These are phyloP conservation scores for Sedum album DNA, from an alignment of 164 flowering plant species.

Conservation along the genomic window DNA sequence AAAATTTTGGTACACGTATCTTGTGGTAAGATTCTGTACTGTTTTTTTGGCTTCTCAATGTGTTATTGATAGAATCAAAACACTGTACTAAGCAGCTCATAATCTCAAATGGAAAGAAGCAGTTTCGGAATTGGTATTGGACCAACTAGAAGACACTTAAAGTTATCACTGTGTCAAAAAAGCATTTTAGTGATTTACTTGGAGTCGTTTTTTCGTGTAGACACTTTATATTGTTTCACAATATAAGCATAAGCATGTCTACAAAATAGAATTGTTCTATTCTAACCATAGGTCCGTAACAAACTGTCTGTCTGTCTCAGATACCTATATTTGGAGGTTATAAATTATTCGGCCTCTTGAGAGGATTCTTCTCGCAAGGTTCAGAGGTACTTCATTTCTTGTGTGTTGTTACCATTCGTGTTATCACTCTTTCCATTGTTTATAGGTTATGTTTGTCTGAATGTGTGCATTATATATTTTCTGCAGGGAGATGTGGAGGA, in stretches of 20 bases:
- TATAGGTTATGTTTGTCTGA: neutral
- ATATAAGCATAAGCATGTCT: neutral
- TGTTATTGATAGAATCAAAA: neutral
- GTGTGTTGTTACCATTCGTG: too few species aligned
- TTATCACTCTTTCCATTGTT: neutral
- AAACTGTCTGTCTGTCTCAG: constrained; percentile 27
- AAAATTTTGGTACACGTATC: constrained; percentile 85
- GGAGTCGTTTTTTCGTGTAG: neutral
- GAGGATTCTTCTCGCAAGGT: constrained; percentile 54
- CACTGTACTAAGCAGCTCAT: neutral
- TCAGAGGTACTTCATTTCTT: constrained; percentile 53
- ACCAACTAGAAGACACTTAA: too few species aligned
- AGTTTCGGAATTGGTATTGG: too few species aligned
- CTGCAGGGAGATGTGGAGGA: constrained; percentile 64
- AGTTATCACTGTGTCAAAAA: too few species aligned
- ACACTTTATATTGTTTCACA: neutral
- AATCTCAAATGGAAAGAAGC: neutral
- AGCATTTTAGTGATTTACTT: neutral
- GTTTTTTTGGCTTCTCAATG: neutral
- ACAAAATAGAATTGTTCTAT: neutral
- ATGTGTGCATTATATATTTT: constrained; percentile 5
- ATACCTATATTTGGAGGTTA: constrained; percentile 77
- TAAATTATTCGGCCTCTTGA: constrained; percentile 43
- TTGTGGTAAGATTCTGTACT: constrained; percentile 52
- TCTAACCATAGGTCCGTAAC: too few species aligned